Percentiles rank a stretch among this genome's conserved stretches.
Evolutionary conservation across 2,329 filamentous ascomycete species (phyloP).

Genomic region (Sarocladium oryzae): DNA sequence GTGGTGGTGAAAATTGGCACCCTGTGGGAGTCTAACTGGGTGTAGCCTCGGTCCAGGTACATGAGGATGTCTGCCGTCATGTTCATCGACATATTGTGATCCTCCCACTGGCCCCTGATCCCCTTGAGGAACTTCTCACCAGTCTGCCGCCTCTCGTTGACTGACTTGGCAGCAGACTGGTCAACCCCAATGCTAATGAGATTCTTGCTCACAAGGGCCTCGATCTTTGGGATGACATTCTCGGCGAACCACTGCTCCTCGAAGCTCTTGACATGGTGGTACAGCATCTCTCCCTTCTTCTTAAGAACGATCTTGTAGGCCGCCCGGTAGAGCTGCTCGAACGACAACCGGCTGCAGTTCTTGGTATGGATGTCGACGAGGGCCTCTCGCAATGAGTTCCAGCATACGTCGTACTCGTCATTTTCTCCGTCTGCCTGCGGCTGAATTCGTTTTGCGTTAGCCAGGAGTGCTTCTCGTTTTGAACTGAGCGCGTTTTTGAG

Average conservation of each 20-base stretch:
- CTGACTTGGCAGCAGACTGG: conserved; percentile 51
- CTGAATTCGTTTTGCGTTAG: conserved; percentile 18
- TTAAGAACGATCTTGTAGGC: conserved; percentile 90
- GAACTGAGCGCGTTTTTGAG: background rate
- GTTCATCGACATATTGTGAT: conserved; percentile 88
- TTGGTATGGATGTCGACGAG: conserved; percentile 86
- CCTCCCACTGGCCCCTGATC: conserved; percentile 73
- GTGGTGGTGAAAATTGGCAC: conserved; percentile 78
- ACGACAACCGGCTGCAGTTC: conserved; percentile 83
- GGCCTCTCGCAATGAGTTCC: conserved; percentile 69
- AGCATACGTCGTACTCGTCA: conserved; percentile 79
- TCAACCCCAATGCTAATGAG: conserved; percentile 57
- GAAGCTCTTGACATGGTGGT: conserved; percentile 71
- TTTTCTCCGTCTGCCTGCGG: conserved; percentile 42
- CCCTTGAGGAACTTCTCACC: conserved; percentile 78
- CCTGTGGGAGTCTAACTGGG: conserved; percentile 55
- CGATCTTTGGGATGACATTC: conserved; percentile 66
- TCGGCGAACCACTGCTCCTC: conserved; percentile 75
- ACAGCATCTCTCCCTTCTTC: conserved; percentile 77
- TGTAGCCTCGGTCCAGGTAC: conserved; percentile 90
- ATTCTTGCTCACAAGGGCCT: conserved; percentile 62
- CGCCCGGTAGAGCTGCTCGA: conserved; percentile 90
- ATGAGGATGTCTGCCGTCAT: conserved; percentile 96
- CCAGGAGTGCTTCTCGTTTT: conserved; percentile 1
- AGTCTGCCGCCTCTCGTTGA: conserved; percentile 69